Conservation (phyloP, 73 alveolate species). For the Stentor coeruleus region DNA sequence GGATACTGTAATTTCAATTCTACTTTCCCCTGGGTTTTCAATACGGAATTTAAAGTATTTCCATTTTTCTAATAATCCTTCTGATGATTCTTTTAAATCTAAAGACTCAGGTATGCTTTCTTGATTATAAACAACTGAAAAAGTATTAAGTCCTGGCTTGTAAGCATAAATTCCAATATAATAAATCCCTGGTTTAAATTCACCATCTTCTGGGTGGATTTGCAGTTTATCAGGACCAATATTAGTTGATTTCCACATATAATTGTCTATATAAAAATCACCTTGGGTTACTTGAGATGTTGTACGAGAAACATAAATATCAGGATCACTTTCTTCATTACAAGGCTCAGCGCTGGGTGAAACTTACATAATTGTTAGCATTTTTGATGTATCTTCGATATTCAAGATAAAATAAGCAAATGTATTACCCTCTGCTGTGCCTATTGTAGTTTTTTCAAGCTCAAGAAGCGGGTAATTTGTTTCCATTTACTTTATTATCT, state of each 20-base stretch:
- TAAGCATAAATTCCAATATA: conserved; percentile 37
- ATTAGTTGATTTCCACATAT: conserved; percentile 51
- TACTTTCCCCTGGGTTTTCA: neutral
- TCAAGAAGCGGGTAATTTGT: no score
- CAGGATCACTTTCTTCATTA: conserved; percentile 57
- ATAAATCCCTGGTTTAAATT: conserved; percentile 34
- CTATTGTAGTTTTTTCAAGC: no score
- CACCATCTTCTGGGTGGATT: conserved; percentile 41
- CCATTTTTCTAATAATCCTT: neutral
- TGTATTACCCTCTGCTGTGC: neutral
- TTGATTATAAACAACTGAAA: conserved; percentile 24
- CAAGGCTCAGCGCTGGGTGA: conserved; percentile 20
- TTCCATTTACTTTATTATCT: no score
- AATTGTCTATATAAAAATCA: neutral
- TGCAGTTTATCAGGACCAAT: conserved; percentile 51
- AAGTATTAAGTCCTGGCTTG: conserved; percentile 42
- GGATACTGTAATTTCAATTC: neutral
- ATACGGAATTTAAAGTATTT: conserved; percentile 2
- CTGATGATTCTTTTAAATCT: neutral
- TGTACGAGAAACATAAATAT: conserved; percentile 28
- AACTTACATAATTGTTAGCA: neutral
- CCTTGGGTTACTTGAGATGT: conserved; percentile 34
- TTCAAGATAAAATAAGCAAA: neutral
- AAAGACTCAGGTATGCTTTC: conserved; percentile 26
- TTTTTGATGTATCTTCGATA: neutral